Conservation (phyloP, 2,329 filamentous ascomycete species). For the Ophiosphaerella narmari region DNA sequence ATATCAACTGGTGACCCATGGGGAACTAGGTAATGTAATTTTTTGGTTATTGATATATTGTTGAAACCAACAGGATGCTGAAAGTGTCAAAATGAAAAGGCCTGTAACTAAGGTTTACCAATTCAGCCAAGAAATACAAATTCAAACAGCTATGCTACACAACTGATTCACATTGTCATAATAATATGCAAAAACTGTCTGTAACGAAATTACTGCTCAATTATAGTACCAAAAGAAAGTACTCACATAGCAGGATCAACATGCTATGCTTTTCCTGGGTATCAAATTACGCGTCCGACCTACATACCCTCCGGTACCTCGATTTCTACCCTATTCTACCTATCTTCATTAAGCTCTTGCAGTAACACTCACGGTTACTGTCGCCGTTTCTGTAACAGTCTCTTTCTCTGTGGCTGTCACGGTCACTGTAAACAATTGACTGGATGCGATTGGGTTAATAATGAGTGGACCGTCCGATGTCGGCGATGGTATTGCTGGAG, state of each 20-base stretch:
- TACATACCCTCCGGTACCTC: too few relatives aligned
- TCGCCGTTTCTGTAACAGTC: conserved; percentile 33
- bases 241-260: not conserved
- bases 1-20: too few relatives aligned
- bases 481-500: conserved; percentile 5
- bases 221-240: not conserved
- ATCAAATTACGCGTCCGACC: conserved; percentile 7
- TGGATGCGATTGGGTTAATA: conserved; percentile 38
- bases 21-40: too few relatives aligned
- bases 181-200: too few relatives aligned
- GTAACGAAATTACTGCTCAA: not conserved
- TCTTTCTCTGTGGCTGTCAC: conserved; percentile 39
- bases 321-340: not conserved
- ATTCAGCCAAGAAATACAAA: too few relatives aligned
- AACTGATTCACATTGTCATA: too few relatives aligned
- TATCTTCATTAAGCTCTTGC: not conserved
- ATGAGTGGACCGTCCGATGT: conserved; percentile 35
- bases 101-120: too few relatives aligned
- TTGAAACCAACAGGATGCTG: too few relatives aligned
- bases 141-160: too few relatives aligned
- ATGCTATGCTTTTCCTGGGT: conserved; percentile 5
- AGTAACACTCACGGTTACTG: conserved; percentile 26
- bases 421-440: conserved; percentile 41
- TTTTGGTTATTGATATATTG: too few relatives aligned
- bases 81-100: too few relatives aligned